Percentiles rank a stretch among this genome's conserved stretches.
These are phyloP conservation scores for Antitrichia curtipendula DNA, from an alignment of 225 moss, liverwort and hornwort genomes.

Conservation along the genomic window DNA sequence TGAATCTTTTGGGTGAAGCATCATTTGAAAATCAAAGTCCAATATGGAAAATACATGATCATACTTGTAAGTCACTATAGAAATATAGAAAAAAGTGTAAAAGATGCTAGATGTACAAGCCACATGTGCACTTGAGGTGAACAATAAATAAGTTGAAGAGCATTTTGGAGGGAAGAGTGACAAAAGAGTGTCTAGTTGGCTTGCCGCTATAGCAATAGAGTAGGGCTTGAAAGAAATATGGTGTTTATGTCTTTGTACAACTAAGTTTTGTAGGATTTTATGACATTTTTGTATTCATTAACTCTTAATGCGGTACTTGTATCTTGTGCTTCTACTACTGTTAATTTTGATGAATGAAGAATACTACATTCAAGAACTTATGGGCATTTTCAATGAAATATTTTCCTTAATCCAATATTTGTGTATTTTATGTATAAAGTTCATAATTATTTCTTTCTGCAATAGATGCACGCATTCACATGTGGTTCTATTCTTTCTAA, in stretches of 20 bases:
- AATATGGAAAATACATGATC: fast-evolving
- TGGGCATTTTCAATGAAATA: neutral
- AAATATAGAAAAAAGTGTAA: neutral
- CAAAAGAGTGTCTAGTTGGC: too few species aligned
- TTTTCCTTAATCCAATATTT: neutral
- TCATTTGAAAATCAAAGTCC: neutral
- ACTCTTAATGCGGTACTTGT: neutral
- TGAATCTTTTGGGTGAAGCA: neutral
- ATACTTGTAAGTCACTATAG: fast-evolving
- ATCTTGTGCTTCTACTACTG: neutral
- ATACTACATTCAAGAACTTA: neutral
- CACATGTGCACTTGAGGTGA: too few species aligned
- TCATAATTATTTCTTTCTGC: neutral
- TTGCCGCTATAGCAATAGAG: too few species aligned
- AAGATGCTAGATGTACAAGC: neutral
- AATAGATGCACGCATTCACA: neutral
- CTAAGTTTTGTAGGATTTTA: neutral
- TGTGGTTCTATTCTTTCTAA: neutral
- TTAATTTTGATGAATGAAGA: neutral
- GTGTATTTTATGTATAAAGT: neutral
- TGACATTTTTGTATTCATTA: too few species aligned
- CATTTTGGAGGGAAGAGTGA: neutral
- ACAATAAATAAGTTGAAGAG: neutral
- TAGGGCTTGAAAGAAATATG: neutral
- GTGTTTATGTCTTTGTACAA: fast-evolving